Conservation (phyloP, 306 rosid species). For the Rosa chinensis region DNA sequence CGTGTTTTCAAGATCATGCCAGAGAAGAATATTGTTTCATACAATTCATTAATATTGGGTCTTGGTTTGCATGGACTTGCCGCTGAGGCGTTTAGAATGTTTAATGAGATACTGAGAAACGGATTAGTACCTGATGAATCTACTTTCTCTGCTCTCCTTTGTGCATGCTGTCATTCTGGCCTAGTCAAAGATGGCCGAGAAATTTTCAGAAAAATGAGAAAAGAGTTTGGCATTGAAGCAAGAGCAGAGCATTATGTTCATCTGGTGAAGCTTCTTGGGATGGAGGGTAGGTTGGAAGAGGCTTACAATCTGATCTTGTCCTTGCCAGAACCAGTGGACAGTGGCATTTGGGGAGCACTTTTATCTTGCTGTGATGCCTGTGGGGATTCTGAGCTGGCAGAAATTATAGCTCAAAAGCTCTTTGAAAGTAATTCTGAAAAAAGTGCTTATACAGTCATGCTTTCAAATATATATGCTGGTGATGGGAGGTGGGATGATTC, state of each 20-base stretch:
- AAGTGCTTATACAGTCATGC: constrained; percentile 64
- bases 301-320: constrained; percentile 62
- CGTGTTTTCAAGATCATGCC: constrained; percentile 55
- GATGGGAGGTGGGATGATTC: constrained; percentile 80
- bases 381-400: constrained; percentile 68
- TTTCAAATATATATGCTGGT: constrained; percentile 73
- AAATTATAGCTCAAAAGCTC: constrained; percentile 59
- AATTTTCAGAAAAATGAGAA: constrained; percentile 65
- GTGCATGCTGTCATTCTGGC: constrained; percentile 84
- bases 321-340: constrained; percentile 72
- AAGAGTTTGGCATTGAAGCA: constrained; percentile 53
- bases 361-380: constrained; percentile 72
- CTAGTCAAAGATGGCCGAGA: constrained; percentile 62
- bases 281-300: constrained; percentile 71
- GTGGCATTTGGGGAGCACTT: constrained; percentile 83
- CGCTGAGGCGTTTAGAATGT: constrained; percentile 54
- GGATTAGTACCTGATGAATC: constrained; percentile 65
- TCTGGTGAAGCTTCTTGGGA: constrained; percentile 86
- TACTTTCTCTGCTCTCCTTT: constrained; percentile 84
- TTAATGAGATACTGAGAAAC: constrained; percentile 48
- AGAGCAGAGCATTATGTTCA: constrained; percentile 77
- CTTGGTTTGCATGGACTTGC: constrained; percentile 80
- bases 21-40: constrained; percentile 57
- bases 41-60: constrained; percentile 73
- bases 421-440: constrained; percentile 47